Evolutionary conservation across 768 basidiomycete genomes (phyloP).

Genomic region (Mycena crocata): DNA sequence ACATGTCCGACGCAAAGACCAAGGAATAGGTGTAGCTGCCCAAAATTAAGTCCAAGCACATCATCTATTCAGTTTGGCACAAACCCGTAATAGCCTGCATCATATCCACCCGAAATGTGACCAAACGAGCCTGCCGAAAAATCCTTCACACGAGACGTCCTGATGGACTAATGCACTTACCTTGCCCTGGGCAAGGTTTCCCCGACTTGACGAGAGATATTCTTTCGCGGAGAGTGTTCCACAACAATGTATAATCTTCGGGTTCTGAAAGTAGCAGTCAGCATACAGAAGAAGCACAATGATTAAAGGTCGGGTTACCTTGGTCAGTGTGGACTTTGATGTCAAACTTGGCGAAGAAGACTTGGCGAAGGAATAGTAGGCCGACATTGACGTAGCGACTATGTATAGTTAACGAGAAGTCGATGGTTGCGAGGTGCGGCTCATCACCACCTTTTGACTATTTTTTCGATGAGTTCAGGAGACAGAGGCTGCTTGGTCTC

Average conservation of each 20-base stretch:
- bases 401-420: background rate
- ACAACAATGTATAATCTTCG: slow-evolving; percentile 83
- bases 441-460: slow-evolving; percentile 74
- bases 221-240: slow-evolving; percentile 78
- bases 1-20: slow-evolving; percentile 71
- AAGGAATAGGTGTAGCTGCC: slow-evolving; percentile 76
- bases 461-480: slow-evolving; percentile 78
- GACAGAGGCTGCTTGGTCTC: slow-evolving; percentile 78
- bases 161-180: slow-evolving; percentile 30
- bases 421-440: too few species aligned
- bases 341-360: slow-evolving; percentile 88
- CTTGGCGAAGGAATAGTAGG: slow-evolving; percentile 82
- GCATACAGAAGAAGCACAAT: background rate
- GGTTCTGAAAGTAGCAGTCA: slow-evolving; percentile 48
- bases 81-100: slow-evolving; percentile 75
- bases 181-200: slow-evolving; percentile 75
- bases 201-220: slow-evolving; percentile 77
- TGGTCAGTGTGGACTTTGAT: slow-evolving; percentile 79
- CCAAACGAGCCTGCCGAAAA: slow-evolving; percentile 63
- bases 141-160: too few species aligned
- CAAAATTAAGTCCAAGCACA: slow-evolving; percentile 2
- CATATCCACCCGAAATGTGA: slow-evolving; percentile 76
- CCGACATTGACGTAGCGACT: slow-evolving; percentile 87
- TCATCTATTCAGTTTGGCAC: background rate
- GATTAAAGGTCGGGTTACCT: slow-evolving; percentile 50